Evolutionary conservation across 305 asterid genomes (phyloP), one percentile per base, ranked within the genome.

Genomic region (Rubia occidens): DNA sequence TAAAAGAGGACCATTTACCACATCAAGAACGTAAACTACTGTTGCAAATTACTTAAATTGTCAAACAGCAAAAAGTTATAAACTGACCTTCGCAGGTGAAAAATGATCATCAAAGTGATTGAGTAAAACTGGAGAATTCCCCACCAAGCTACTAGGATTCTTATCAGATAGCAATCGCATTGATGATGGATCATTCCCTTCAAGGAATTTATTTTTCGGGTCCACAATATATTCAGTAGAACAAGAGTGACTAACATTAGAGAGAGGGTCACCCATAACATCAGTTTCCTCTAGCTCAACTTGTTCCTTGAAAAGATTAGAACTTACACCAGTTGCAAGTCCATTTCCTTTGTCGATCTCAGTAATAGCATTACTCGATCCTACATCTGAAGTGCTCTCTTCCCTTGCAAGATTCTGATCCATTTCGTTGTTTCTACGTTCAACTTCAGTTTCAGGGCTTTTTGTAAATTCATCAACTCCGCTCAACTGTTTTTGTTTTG

Each of bases 91-190:
- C 60, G 51, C 74, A 26, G 89, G 81, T 67, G 77, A 75, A 83
- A 83, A 83, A 78, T 85, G 88, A 82, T 86, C 87, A 67, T 90
- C 98, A 72, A 79, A 76, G 66, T 73, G 78, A 79, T 75, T 79
- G 54, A 78, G 77, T 71, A 84, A 69, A 71, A 80, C 74, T 39
- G 83, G 70, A 40, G 81, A 49, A 53, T 80, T 70, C 69, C 59
- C 72, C 72, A 68, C 68, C 21, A 76, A 15, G 43, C 63, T 70
- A 62, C 62, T 37, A 17, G 39, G 49, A 62, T 65, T 66, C 71
- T 74, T 76, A 78, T 74, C 84, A 55, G 78, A 66, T 75, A 73
- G 72, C 72, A 79, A 60, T 55, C 80, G 64, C 42, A 63, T 37
- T 66, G 81, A 71, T 78, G 71, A 69, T 43, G 81, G 67, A 69